Conservation (phyloP, 345 rosid species). For the Aethionema arabicum region DNA sequence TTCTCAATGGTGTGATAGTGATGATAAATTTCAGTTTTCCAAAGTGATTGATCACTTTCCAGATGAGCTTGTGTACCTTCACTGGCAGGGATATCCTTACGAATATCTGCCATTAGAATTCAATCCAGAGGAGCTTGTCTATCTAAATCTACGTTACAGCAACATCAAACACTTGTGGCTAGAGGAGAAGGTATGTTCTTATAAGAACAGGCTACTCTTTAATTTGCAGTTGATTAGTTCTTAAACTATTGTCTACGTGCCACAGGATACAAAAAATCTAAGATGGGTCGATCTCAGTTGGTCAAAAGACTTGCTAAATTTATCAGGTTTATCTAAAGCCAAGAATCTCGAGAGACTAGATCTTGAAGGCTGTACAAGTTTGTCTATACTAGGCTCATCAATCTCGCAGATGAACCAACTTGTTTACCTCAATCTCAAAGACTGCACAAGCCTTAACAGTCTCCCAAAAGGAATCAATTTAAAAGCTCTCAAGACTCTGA, state of each 20-base stretch:
- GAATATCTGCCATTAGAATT: constrained; percentile 31
- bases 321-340: constrained; percentile 38
- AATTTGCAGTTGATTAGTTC: background rate
- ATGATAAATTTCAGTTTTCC: background rate
- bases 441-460: constrained; percentile 28
- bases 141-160: constrained; percentile 29
- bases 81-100: constrained; percentile 37
- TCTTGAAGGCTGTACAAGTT: constrained; percentile 32
- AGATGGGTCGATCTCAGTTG: constrained; percentile 30
- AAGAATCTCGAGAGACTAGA: constrained; percentile 28
- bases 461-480: constrained; percentile 17
- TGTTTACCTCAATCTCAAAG: constrained; percentile 25
- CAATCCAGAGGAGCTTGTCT: constrained; percentile 28
- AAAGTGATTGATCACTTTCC: constrained; percentile 27
- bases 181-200: constrained; percentile 24
- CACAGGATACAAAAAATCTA: constrained; percentile 29
- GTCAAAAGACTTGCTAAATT: constrained; percentile 19
- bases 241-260: background rate
- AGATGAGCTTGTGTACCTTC: constrained; percentile 30
- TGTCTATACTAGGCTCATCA: constrained; percentile 20
- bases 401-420: constrained; percentile 24
- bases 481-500: constrained; percentile 23
- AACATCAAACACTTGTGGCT: constrained; percentile 35
- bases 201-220: background rate
- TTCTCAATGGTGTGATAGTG: constrained; percentile 8